Evolutionary conservation across 73 alveolate species (phyloP), one percentile per base, ranked within the genome.

Genomic region (Stentor roeselii): DNA sequence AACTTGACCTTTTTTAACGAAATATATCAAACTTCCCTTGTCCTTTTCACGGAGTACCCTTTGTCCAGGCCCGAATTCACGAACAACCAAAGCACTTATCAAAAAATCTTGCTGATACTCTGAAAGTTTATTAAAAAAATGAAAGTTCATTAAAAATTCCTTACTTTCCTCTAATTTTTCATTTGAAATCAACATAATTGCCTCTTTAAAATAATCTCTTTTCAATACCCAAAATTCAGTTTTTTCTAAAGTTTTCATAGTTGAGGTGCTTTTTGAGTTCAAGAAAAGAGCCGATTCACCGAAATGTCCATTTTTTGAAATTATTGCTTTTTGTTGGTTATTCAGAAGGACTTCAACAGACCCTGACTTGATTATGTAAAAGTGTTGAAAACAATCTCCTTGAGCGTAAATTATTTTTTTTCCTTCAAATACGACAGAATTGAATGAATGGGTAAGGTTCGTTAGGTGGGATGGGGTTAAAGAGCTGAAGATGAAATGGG

Each of bases 241-340:
- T 60, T 83, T 91, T 59, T 85, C 87, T 3, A 88, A 87, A 36
- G 98, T 93, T 60, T 85, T 92, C 60, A 95, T 88, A 27, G 98
- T 78, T 30, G 98, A 98, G 3, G 98, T 91, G 87, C 99, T 89
- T 36, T 90, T 91, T 4, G 93, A 93, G 87, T 96, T 91, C 84
- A 94, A 92, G 59, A 96, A 88, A 35, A 96, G 90, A 67, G 99
- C 99, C 36, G 94, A 83, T 83, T 96, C 99, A 42, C 99, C 99
- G 89, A 96, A 96, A 50, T 97, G 93, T 41, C 82, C 94, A 30
- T 97, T 97, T 2, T 94, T 91, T 59, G 82, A 59, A 36, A 84
- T 14, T 11, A 30, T 61, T 61, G 11, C 14, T 11, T 11, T 36
- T 61, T 30, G 37, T 14, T 11, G 6, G 6, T 11, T 6, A 14